Evolutionary conservation across 208 protist species (phyloP).

Genomic region (Trichomonas vaginalis): DNA sequence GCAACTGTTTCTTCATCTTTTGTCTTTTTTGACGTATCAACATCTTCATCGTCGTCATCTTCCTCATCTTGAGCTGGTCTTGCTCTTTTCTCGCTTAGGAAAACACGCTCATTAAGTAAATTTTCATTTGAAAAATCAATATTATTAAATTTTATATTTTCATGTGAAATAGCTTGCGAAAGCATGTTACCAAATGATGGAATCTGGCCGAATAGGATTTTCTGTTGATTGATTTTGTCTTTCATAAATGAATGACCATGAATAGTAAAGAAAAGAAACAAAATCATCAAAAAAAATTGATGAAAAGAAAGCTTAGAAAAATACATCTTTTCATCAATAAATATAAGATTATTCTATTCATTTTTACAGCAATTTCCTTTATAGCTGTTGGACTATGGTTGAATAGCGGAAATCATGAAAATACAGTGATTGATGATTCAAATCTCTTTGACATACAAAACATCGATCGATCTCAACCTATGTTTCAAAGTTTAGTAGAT

Average conservation of each 20-base stretch:
- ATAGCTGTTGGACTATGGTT: not conserved
- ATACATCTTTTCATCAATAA: not conserved
- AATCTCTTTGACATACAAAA: not conserved
- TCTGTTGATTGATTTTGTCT: no score
- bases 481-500: not conserved
- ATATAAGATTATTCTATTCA: not conserved
- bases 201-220: no score
- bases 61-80: no score
- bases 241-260: no score
- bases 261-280: no score
- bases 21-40: not conserved
- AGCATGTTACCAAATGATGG: no score
- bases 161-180: no score
- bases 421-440: not conserved
- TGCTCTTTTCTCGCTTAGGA: not conserved
- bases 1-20: not conserved
- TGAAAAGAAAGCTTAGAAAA: not conserved
- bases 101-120: not conserved
- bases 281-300: not conserved
- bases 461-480: not conserved
- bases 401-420: not conserved
- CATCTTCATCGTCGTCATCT: not conserved
- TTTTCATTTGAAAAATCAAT: no score
- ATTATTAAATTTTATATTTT: no score
- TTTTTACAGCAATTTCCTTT: not conserved